These are phyloP conservation scores for Mucuna pruriens DNA, from an alignment of 306 rosid genomes.

Conservation along the genomic window DNA sequence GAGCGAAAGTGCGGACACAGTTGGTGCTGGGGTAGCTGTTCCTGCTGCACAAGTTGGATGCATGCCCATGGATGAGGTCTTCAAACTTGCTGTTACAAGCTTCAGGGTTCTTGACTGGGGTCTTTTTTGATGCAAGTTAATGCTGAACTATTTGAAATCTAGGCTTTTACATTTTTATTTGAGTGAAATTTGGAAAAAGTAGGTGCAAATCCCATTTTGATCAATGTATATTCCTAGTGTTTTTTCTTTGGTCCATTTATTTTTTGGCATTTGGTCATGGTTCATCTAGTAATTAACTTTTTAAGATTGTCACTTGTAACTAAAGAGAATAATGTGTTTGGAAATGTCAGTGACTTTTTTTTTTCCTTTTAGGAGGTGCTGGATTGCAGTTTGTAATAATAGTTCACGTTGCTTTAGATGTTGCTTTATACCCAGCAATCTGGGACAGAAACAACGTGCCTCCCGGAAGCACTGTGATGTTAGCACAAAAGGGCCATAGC, in stretches of 20 bases:
- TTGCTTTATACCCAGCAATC: slow-evolving; percentile 25
- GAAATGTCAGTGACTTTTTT: slow-evolving; percentile 27
- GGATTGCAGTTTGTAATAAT: slow-evolving; percentile 9
- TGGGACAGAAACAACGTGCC: slow-evolving; percentile 32
- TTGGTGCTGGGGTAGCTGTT: slow-evolving; percentile 73
- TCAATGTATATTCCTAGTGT: slow-evolving; percentile 17
- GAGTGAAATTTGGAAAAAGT: slow-evolving; percentile 21
- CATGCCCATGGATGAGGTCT: slow-evolving; percentile 74
- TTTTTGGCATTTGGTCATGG: background rate
- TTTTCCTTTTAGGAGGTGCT: slow-evolving; percentile 15
- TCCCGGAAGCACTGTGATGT: slow-evolving; percentile 8
- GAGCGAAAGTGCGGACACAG: slow-evolving; percentile 80
- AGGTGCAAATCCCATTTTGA: slow-evolving; percentile 16
- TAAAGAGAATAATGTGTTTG: slow-evolving; percentile 11
- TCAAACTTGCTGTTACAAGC: slow-evolving; percentile 68
- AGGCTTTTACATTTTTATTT: background rate
- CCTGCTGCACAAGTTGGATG: slow-evolving; percentile 77
- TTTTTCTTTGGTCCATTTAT: background rate
- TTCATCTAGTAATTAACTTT: background rate
- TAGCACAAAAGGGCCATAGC: slow-evolving; percentile 24
- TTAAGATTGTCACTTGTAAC: slow-evolving; percentile 31
- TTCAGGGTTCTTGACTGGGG: slow-evolving; percentile 82
- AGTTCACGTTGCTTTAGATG: slow-evolving; percentile 21
- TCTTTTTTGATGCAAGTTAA: slow-evolving; percentile 53
- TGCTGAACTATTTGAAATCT: background rate